Base-by-base conservation (phyloP, 768 basidiomycete genomes). In the Cubamyces lactineus region DNA sequence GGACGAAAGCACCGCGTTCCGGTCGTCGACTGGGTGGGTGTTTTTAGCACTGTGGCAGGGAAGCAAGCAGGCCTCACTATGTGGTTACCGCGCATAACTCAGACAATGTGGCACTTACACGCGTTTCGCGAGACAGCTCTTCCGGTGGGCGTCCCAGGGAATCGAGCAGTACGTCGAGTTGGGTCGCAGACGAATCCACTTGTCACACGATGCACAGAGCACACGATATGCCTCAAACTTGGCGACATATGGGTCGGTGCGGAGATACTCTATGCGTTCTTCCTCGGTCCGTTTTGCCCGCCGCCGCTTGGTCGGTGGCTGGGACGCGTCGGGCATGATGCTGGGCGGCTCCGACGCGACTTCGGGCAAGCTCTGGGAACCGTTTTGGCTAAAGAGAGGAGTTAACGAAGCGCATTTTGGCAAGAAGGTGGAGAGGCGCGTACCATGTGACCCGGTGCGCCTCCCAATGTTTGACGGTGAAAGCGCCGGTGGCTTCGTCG, bases 151-250 rank as follows among this genome's bases (percentile, higher is more conserved):
- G 70, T 92, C 89, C 91, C 91, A 92, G 0, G 91, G 91, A 56
- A 92, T 92, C n/a, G 86, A 88, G 69, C 91, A 93, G 68, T 91
- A 93, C 0, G 90, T 92, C 56, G 90, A 92, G 72, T 93, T 93
- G 46, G 90, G 89, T 8, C 91, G 82, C n/a, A 92, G 78, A 16
- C 91, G 82, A 64, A 92, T 91, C 91, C 91, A 92, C 71, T 91
- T 92, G 73, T 91, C 86, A 75, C 91, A 93, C 5, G 82, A 85
- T 48, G 86, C 87, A 73, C 91, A 92, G 11, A 91, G 79, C 38
- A 92, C 89, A 11, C 89, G 82, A 70, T 91, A 91, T 0, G 91
- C 84, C 74, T 92, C 89, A 70, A 90, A 90, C 66, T 88, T 80
- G n/a, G 85, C 87, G 43, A 92, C 89, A 67, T 91, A 89, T 16